Percentiles rank a stretch among this genome's conserved stretches.
Evolutionary conservation across 768 basidiomycete genomes (phyloP).

Genomic region (Leucocoprinus birnbaumii): DNA sequence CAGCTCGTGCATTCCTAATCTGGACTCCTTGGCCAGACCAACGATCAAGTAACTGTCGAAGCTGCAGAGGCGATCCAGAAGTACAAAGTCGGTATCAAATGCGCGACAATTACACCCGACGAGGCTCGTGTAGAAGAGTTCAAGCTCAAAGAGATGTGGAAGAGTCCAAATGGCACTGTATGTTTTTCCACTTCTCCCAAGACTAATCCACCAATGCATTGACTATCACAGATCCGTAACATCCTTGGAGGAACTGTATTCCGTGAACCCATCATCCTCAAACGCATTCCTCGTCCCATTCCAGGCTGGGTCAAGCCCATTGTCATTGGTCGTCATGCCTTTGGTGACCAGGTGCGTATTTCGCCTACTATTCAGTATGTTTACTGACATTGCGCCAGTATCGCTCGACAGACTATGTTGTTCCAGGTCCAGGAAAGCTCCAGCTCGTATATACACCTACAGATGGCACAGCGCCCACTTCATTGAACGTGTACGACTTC

Average conservation of each 20-base stretch:
- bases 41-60: conserved; percentile 90
- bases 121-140: conserved; percentile 96
- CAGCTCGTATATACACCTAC: conserved; percentile 87
- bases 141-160: conserved; percentile 99
- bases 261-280: conserved; percentile 94
- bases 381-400: conserved; percentile 48
- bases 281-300: conserved; percentile 87
- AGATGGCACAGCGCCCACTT: conserved; percentile 64
- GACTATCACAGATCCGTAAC: conserved; percentile 76
- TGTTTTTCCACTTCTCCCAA: conserved; percentile 21
- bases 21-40: conserved; percentile 53
- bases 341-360: conserved; percentile 80
- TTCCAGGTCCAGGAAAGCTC: conserved; percentile 89
- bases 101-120: conserved; percentile 98
- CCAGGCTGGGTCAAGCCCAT: conserved; percentile 99
- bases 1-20: background rate
- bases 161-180: conserved; percentile 92
- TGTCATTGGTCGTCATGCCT: conserved; percentile 94
- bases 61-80: conserved; percentile 93
- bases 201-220: background rate
- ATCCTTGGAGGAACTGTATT: conserved; percentile 98
- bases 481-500: conserved; percentile 90
- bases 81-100: conserved; percentile 97
- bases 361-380: background rate
- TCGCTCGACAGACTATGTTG: conserved; percentile 90